Evolutionary conservation across 2,329 filamentous ascomycete genomes (phyloP).

Genomic region (Fusarium sarcochroum): DNA sequence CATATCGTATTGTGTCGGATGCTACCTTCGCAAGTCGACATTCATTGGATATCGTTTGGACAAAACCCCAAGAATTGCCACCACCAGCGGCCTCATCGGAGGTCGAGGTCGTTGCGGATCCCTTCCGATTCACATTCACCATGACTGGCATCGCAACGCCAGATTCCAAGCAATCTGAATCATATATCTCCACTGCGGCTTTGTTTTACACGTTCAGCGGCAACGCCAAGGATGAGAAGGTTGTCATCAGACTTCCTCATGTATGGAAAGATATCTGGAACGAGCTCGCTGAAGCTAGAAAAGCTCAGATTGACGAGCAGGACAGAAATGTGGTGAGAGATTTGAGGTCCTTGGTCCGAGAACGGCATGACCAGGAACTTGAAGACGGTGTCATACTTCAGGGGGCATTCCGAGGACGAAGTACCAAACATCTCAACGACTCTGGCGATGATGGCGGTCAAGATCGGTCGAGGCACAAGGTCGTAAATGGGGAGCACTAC

Average conservation of each 20-base stretch:
- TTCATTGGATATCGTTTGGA: constrained; percentile 82
- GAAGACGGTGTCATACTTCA: constrained; percentile 83
- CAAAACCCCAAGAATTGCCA: constrained; percentile 74
- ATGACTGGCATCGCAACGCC: constrained; percentile 83
- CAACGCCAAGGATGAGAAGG: constrained; percentile 88
- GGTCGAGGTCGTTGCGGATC: constrained; percentile 61
- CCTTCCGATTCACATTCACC: constrained; percentile 73
- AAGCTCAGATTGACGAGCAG: constrained; percentile 75
- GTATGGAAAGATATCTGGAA: constrained; percentile 89
- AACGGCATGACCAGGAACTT: constrained; percentile 76
- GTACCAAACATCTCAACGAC: constrained; percentile 62
- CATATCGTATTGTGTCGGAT: constrained; percentile 78
- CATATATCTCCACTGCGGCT: constrained; percentile 84
- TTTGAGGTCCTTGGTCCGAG: constrained; percentile 78
- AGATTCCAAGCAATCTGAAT: constrained; percentile 85
- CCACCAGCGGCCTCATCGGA: constrained; percentile 54
- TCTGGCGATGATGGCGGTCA: constrained; percentile 62
- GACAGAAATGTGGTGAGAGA: constrained; percentile 79
- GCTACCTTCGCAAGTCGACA: constrained; percentile 83
- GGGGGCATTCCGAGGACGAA: constrained; percentile 79
- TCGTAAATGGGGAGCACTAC: constrained; percentile 63
- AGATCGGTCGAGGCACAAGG: constrained; percentile 60
- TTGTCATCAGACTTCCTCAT: constrained; percentile 81
- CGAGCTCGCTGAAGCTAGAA: constrained; percentile 80
- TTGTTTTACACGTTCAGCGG: constrained; percentile 85